Percentiles rank a stretch among this genome's conserved stretches.
Evolutionary conservation across 1,284 basidiomycete genomes (phyloP).

Genomic region (Tylopilus orsonianus): DNA sequence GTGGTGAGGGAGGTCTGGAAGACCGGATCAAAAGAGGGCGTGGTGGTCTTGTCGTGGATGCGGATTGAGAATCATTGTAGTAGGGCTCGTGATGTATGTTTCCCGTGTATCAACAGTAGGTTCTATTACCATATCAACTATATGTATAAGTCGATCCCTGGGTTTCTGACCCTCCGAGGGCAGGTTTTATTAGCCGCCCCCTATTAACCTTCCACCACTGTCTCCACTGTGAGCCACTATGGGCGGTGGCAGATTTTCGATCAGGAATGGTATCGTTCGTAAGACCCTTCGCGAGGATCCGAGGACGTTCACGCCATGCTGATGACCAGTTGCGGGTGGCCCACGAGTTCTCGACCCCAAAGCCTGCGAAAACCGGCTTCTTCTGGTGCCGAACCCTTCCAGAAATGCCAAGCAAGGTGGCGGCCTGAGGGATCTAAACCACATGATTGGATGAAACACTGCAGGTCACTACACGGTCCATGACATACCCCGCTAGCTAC

Average conservation of each 20-base stretch:
- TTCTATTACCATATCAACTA: slow-evolving; percentile 4
- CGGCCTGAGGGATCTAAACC: background rate
- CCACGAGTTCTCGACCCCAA: background rate
- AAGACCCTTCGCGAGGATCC: background rate
- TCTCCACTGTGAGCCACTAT: background rate
- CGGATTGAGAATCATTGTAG: slow-evolving; percentile 38
- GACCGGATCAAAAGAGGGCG: slow-evolving; percentile 70
- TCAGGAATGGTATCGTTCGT: background rate
- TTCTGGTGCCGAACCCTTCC: background rate
- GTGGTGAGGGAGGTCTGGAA: slow-evolving; percentile 72
- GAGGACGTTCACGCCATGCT: background rate
- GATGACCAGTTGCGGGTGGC: background rate
- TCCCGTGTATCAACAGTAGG: slow-evolving; percentile 10
- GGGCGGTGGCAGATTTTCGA: background rate
- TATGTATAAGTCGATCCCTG: slow-evolving; percentile 4
- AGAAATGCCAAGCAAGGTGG: slow-evolving; percentile 2
- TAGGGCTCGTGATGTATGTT: slow-evolving; percentile 4
- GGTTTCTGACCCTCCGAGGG: background rate
- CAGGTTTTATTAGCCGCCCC: background rate
- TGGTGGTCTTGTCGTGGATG: slow-evolving; percentile 59
- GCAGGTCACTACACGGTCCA: background rate
- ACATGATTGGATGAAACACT: background rate
- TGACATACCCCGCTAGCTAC: slow-evolving; percentile 10
- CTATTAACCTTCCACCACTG: background rate
- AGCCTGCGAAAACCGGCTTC: slow-evolving; percentile 1